phyloP scores from a whole-genome alignment of 345 rosid species.

The Microthlaspi erraticum region DNA sequence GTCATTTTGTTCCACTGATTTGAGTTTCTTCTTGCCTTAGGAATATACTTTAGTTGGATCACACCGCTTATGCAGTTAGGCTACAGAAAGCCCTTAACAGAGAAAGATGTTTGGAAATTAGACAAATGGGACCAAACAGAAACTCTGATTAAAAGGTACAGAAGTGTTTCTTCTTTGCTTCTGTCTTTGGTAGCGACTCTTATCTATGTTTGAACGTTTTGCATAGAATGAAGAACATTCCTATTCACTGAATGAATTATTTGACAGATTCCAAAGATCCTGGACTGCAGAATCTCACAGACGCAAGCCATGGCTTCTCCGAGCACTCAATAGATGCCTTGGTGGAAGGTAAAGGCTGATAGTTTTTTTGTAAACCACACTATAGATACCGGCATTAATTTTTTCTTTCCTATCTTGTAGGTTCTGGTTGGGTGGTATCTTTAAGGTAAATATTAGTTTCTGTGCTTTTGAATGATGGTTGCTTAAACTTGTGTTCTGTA shows the following conservation, averaged over 20 bases:
- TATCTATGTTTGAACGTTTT: background rate
- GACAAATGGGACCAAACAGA: slow-evolving; percentile 96
- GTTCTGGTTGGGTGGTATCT: slow-evolving; percentile 89
- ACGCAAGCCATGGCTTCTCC: slow-evolving; percentile 83
- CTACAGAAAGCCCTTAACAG: slow-evolving; percentile 79
- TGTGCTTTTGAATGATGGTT: background rate
- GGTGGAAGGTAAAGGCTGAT: slow-evolving; percentile 67
- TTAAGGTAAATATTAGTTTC: slow-evolving; percentile 64
- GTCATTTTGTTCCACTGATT: slow-evolving; percentile 14
- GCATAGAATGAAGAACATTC: slow-evolving; percentile 16
- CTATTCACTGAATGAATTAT: slow-evolving; percentile 4
- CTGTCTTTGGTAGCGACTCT: slow-evolving; percentile 18
- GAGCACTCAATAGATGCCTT: slow-evolving; percentile 83
- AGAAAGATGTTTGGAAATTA: slow-evolving; percentile 90
- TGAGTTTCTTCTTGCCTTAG: slow-evolving; percentile 48
- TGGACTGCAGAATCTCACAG: slow-evolving; percentile 76
- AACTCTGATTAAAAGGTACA: slow-evolving; percentile 66
- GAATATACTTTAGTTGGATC: slow-evolving; percentile 80
- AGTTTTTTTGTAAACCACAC: background rate
- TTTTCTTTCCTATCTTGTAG: slow-evolving; percentile 44
- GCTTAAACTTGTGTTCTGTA: slow-evolving; percentile 19
- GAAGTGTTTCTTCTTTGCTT: slow-evolving; percentile 23
- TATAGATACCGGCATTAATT: slow-evolving; percentile 5
- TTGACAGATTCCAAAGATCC: slow-evolving; percentile 69
- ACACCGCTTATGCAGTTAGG: slow-evolving; percentile 89